A percentile compares a stretch with the other conserved stretches of the same genome.
These are phyloP conservation scores for Botrytis hyacinthi DNA, from an alignment of 2,329 filamentous ascomycete genomes.

Conservation along the genomic window DNA sequence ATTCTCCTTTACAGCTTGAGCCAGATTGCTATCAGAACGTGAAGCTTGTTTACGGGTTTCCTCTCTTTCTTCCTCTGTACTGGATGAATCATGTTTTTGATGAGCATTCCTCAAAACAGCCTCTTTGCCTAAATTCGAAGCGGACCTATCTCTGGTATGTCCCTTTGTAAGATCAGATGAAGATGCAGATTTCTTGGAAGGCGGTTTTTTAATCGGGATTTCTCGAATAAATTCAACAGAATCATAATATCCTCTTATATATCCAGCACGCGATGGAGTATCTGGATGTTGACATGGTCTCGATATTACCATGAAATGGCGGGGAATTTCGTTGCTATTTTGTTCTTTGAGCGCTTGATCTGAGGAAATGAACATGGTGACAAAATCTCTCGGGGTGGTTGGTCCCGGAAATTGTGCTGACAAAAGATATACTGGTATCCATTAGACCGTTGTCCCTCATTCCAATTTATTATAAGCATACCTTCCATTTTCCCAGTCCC, in stretches of 20 bases:
- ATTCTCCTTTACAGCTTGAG: slow-evolving; percentile 38
- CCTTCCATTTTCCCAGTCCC: slow-evolving; percentile 63
- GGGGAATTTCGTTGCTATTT: slow-evolving; percentile 44
- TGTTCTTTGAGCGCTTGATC: slow-evolving; percentile 33
- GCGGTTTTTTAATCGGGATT: slow-evolving; percentile 55
- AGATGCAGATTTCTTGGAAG: slow-evolving; percentile 44
- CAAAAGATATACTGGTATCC: slow-evolving; percentile 68
- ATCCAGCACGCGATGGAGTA: slow-evolving; percentile 66
- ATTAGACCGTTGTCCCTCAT: background rate
- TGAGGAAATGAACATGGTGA: slow-evolving; percentile 73
- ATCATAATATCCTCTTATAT: slow-evolving; percentile 83
- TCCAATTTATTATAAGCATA: slow-evolving; percentile 37
- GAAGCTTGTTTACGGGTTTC: slow-evolving; percentile 20
- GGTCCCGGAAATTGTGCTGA: slow-evolving; percentile 89
- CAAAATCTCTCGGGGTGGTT: slow-evolving; percentile 83
- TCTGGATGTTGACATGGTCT: slow-evolving; percentile 78
- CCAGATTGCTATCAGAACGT: slow-evolving; percentile 26
- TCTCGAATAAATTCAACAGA: slow-evolving; percentile 90
- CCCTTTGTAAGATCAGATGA: slow-evolving; percentile 44
- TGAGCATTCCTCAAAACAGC: slow-evolving; percentile 46
- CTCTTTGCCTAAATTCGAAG: slow-evolving; percentile 42
- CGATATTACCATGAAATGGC: slow-evolving; percentile 84
- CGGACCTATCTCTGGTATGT: slow-evolving; percentile 37
- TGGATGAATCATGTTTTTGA: slow-evolving; percentile 28
- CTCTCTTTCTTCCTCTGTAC: slow-evolving; percentile 19